Evolutionary conservation across 192 early-diverging fungal genomes (phyloP).

Genomic region (Podila epicladia): DNA sequence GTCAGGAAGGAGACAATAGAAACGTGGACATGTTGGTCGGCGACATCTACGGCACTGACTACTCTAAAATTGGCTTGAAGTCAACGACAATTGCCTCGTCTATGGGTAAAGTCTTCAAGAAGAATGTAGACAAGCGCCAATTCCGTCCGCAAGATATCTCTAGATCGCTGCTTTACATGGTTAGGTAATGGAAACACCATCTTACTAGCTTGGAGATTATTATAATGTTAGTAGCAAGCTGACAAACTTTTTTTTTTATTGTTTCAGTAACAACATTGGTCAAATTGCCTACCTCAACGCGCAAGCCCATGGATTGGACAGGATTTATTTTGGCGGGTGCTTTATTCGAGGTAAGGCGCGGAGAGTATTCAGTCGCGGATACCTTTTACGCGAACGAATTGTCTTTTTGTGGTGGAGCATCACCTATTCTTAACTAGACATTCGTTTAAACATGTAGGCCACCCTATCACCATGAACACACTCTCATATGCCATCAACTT

Average conservation of each 20-base stretch:
- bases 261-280: conserved; percentile 95
- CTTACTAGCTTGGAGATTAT: neutral
- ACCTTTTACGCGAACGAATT: neutral
- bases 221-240: neutral
- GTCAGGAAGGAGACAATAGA: conserved; percentile 90
- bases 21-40: conserved; percentile 92
- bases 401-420: neutral
- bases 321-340: conserved; percentile 98
- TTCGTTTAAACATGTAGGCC: conserved; percentile 58
- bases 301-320: conserved; percentile 84
- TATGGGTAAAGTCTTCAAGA: conserved; percentile 97
- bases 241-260: neutral
- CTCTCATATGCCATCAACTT: conserved; percentile 96
- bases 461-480: conserved; percentile 98
- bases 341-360: conserved; percentile 83
- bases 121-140: conserved; percentile 65
- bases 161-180: conserved; percentile 91
- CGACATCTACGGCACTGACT: conserved; percentile 94
- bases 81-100: conserved; percentile 93
- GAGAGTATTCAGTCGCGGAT: neutral
- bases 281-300: conserved; percentile 99
- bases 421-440: neutral
- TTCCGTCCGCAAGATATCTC: conserved; percentile 87
- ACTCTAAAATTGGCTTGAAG: conserved; percentile 93
- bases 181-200: conserved; percentile 63